Evolutionary conservation across 73 alveolate species (phyloP), one percentile per base, ranked within the genome.

Genomic region (Tetrahymena malaccensis): DNA sequence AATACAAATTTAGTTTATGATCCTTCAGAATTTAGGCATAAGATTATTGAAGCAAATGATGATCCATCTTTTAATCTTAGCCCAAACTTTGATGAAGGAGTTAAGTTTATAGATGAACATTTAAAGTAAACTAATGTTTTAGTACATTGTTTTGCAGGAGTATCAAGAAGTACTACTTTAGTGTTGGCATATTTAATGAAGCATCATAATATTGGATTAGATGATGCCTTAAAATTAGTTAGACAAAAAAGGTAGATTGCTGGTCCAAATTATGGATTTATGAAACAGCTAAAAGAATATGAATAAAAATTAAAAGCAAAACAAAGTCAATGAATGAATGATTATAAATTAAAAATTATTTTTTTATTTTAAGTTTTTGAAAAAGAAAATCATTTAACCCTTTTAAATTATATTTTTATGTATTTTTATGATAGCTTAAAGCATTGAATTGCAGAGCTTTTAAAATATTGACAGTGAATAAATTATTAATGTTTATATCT

Each of bases 71-170:
- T 70, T 70, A 70, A 70, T n/a, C 37, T 70, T 27, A 70, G 89
- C 31, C 22, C 35, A 27, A 70, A 84, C 43, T 94, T 94, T 43
- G 96, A 94, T 43, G 96, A 94, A 94, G 85, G 96, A 31, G 96
- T 94, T 33, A 40, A 38, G 31, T 94, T 94, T 44, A 94, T 94
- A 17, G 44, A 94, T 19, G 96, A 94, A n/a, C 85, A 94, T 22
- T 55, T 94, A 34, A 22, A 85, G 34, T 43, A 94, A n/a, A 94
- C 94, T 27, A 96, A 96, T 96, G 96, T 96, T 55, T 94, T 97
- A 34, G 97, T 97, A 35, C 99, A 97, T 97, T 97, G 99, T 84
- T 94, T 96, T 85, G 97, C 97, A 43, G 99, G 99, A 15, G 95
- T 95, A 5, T 97, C 98, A 12, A 96, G 99, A 85, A 93, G 98